Evolutionary conservation across 2,329 filamentous ascomycete genomes (phyloP).

Genomic region (Alternaria tenuissima): DNA sequence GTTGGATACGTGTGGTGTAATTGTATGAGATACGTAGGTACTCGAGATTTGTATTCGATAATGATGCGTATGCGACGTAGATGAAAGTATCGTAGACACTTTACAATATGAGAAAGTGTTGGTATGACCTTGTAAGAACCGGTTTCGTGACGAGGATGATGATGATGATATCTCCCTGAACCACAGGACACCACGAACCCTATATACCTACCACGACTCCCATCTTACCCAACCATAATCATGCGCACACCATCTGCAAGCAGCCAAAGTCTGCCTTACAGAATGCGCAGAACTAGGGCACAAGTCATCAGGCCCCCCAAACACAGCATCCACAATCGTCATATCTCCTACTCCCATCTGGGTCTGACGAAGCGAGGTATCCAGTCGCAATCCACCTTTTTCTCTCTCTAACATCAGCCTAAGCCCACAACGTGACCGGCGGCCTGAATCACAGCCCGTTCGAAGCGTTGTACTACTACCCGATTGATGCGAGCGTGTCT

Average conservation of each 20-base stretch:
- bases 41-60: neutral
- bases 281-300: neutral
- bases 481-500: neutral
- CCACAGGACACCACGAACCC: neutral
- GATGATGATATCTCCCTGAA: neutral
- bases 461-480: neutral
- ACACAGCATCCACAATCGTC: neutral
- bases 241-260: neutral
- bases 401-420: neutral
- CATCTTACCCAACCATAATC: neutral
- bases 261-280: neutral
- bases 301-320: neutral
- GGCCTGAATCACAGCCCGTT: neutral
- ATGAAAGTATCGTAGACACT: neutral
- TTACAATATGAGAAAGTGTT: neutral
- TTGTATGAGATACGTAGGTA: neutral
- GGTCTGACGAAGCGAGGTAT: neutral
- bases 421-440: conserved; percentile 4
- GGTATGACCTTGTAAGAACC: neutral
- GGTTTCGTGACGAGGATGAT: neutral
- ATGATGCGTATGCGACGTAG: too few species aligned
- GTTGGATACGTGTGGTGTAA: neutral
- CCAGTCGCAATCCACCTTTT: neutral
- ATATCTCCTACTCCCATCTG: neutral
- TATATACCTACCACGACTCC: neutral